Conservation (phyloP, 345 rosid genomes). For the Turnera subulata region DNA sequence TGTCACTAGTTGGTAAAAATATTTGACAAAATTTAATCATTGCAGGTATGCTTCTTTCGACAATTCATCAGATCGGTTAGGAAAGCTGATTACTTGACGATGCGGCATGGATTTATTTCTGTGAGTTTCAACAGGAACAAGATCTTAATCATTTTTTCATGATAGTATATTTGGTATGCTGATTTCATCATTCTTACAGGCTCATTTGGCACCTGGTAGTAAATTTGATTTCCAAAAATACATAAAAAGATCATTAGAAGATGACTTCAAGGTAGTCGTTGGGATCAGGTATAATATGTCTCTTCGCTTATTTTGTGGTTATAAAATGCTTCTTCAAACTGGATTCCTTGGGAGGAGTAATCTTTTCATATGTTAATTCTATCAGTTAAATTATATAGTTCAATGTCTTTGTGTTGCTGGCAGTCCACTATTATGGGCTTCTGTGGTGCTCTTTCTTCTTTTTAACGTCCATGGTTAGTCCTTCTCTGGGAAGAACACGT, state of each 20-base stretch:
- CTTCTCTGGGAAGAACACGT: neutral
- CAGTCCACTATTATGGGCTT: slow-evolving; percentile 82
- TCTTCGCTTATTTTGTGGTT: neutral
- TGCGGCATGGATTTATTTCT: slow-evolving; percentile 83
- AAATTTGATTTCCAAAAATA: slow-evolving; percentile 90
- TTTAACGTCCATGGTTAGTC: slow-evolving; percentile 68
- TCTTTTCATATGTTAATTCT: neutral
- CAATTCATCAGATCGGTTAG: slow-evolving; percentile 79
- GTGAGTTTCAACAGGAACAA: slow-evolving; percentile 39
- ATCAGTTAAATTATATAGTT: neutral
- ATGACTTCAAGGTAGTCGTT: slow-evolving; percentile 92
- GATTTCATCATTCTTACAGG: slow-evolving; percentile 37
- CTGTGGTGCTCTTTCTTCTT: slow-evolving; percentile 64
- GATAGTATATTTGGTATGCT: slow-evolving; percentile 2
- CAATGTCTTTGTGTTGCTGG: slow-evolving; percentile 18
- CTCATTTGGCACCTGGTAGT: slow-evolving; percentile 81
- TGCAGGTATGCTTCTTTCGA: slow-evolving; percentile 76
- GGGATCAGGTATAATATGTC: slow-evolving; percentile 62
- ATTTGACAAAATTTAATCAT: no score
- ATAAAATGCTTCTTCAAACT: neutral
- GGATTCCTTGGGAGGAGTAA: no score
- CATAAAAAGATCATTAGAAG: slow-evolving; percentile 84
- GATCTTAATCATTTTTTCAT: neutral
- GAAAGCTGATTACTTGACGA: slow-evolving; percentile 70
- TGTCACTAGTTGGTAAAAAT: no score